A percentile compares a stretch with the other conserved stretches of the same genome.
These are phyloP conservation scores for Wallacemonas collosoma DNA, from an alignment of 208 protist species.

Conservation along the genomic window DNA sequence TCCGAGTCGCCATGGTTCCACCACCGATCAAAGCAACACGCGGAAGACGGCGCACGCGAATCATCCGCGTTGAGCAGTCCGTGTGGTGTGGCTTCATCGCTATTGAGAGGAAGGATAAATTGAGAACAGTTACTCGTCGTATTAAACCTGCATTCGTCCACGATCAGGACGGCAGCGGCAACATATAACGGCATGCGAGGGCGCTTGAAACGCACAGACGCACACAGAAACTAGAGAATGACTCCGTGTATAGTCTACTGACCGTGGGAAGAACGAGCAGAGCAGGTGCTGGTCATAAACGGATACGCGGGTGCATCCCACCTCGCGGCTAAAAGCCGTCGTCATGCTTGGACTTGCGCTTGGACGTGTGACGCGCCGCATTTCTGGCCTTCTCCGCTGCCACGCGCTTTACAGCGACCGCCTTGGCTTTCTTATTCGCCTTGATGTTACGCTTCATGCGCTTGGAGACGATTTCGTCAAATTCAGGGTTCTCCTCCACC, in stretches of 20 bases:
- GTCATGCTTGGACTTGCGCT: constrained; percentile 51
- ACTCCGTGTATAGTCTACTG: not conserved
- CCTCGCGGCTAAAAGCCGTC: not conserved
- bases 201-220: too few species aligned
- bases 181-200: constrained; percentile 2
- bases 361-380: constrained; percentile 36
- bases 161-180: not conserved
- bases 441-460: constrained; percentile 84
- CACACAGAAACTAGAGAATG: constrained; percentile 13
- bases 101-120: not conserved
- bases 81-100: too few species aligned
- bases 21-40: too few species aligned
- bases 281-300: too few species aligned
- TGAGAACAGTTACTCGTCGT: constrained; percentile 13
- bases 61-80: too few species aligned
- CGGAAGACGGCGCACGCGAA: too few species aligned
- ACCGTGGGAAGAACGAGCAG: too few species aligned
- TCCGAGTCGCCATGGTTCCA: too few species aligned
- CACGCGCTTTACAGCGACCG: constrained; percentile 54
- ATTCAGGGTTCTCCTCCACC: constrained; percentile 83
- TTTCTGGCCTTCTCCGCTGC: constrained; percentile 49
- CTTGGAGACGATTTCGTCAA: constrained; percentile 62
- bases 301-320: too few species aligned
- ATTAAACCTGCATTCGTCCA: constrained; percentile 8
- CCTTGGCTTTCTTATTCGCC: constrained; percentile 75